Evolutionary conservation across 148 eudicot genomes (phyloP).

Genomic region (Talinum fruticosum): DNA sequence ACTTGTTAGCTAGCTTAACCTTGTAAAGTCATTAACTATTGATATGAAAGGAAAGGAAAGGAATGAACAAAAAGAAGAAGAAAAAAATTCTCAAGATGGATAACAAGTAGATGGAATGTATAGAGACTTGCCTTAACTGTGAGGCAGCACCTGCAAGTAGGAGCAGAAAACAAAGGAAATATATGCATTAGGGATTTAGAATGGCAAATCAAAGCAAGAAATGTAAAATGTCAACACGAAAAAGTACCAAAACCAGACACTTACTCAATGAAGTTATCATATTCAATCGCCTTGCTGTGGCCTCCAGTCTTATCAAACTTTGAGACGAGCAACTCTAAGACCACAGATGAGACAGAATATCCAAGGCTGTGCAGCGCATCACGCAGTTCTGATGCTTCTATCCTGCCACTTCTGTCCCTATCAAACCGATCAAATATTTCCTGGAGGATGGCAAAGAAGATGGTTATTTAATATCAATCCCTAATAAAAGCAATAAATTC

Average conservation of each 20-base stretch:
- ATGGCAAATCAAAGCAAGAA: not conserved
- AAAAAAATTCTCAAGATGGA: not conserved
- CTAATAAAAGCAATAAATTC: not conserved
- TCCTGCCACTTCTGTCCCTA: slow-evolving; percentile 82
- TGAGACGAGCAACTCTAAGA: slow-evolving; percentile 79
- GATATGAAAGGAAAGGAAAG: not conserved
- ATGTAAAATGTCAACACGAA: not conserved
- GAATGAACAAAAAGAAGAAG: not conserved
- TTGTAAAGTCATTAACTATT: not conserved
- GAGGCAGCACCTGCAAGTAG: slow-evolving; percentile 71
- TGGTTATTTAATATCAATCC: not conserved
- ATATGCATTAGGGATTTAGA: slow-evolving; percentile 20
- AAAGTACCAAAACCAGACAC: slow-evolving; percentile 16
- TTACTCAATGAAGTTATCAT: slow-evolving; percentile 98
- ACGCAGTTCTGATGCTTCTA: slow-evolving; percentile 72
- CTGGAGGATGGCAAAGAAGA: slow-evolving; percentile 30
- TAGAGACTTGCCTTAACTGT: slow-evolving; percentile 65
- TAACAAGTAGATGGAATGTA: not conserved
- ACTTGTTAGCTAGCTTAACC: no score
- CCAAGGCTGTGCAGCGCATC: slow-evolving; percentile 89
- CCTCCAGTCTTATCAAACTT: slow-evolving; percentile 90
- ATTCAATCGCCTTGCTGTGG: slow-evolving; percentile 71
- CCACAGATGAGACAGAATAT: slow-evolving; percentile 64
- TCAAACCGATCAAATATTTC: slow-evolving; percentile 82
- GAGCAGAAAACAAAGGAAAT: not conserved